Percentiles rank a stretch among this genome's conserved stretches.
Conservation (phyloP, 495 filamentous ascomycete genomes). For the Amniculicola lignicola region DNA sequence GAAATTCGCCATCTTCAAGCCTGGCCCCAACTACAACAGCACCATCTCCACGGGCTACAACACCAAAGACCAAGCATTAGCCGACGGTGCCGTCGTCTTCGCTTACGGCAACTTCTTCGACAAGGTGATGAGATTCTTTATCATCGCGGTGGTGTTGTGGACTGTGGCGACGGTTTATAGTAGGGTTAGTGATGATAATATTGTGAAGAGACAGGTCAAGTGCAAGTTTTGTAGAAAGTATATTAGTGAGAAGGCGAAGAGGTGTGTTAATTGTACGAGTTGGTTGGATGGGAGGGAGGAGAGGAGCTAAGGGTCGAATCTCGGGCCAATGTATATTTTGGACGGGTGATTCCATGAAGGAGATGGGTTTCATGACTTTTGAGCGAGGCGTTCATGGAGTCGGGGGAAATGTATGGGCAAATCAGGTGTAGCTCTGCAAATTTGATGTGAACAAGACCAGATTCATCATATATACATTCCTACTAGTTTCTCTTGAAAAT, state of each 20-base stretch:
- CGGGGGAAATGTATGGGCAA: too few relatives aligned
- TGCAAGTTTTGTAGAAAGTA: slow-evolving; percentile 70
- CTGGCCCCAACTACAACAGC: slow-evolving; percentile 51
- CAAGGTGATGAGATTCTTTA: slow-evolving; percentile 62
- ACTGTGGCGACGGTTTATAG: slow-evolving; percentile 64
- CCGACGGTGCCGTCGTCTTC: slow-evolving; percentile 52
- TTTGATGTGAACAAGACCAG: too few relatives aligned
- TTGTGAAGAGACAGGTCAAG: slow-evolving; percentile 67
- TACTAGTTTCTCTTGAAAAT: too few relatives aligned
- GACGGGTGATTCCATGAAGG: too few relatives aligned
- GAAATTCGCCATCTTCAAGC: slow-evolving; percentile 66
- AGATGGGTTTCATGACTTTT: background rate
- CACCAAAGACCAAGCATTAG: slow-evolving; percentile 62
- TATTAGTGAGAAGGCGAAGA: slow-evolving; percentile 62
- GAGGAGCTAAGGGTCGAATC: background rate
- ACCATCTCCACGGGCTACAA: slow-evolving; percentile 52
- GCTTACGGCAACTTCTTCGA: slow-evolving; percentile 59
- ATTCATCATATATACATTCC: too few relatives aligned
- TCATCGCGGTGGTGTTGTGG: slow-evolving; percentile 65
- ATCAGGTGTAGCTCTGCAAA: too few relatives aligned
- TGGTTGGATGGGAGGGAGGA: slow-evolving; percentile 79
- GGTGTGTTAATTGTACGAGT: slow-evolving; percentile 70
- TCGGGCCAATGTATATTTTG: too few relatives aligned
- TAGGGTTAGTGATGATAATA: slow-evolving; percentile 57
- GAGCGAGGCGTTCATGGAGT: too few relatives aligned